Base-by-base conservation (phyloP, 768 basidiomycete genomes). In the Lentinula aciculospora region DNA sequence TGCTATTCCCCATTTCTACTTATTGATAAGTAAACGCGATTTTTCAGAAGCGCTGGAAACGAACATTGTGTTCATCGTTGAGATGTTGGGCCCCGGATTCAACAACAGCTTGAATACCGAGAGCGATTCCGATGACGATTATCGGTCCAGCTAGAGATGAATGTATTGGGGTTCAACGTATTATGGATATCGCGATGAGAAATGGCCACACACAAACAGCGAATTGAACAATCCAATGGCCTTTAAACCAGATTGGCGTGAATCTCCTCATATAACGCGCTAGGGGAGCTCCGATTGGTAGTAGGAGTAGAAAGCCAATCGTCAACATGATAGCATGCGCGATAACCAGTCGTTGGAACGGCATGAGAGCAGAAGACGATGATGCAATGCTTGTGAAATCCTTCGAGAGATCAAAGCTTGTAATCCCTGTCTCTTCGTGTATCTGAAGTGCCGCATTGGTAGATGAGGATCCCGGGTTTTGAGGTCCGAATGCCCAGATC, bases 231-330 rank as follows among this genome's bases (percentile, higher is more conserved):
- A 78, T 68, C 73, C 74, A 77, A 62, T 86, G 84, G 21, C 72
- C 74, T 17, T 67, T 72, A 67, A 81, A 84, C 84, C 84, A 86
- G 5, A 64, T 68, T 0, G 70, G 68, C 4, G 70, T 72, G 60
- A 78, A 76, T 0, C 78, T 83, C 57, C 84, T 71, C 37, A 78
- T 67, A 61, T 77, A 81, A 25, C 84, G 73, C 17, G 82, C 81
- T 28, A 83, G 56, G 10, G 85, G 68, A 1, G 74, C 78, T 10
- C 83, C 84, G 29, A 69, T 61, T 4, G 84, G 84, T 9, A 85
- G 68, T 51, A 85, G 65, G 10, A 84, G 44, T 40, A 84, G 66
- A 59, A 84, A 83, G 5, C 79, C 82, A 39, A 82, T 57, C 8
- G 69, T 69, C 34, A 74, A 79, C 56, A 81, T 69, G 39, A 82